Base-by-base conservation (phyloP, 768 basidiomycete genomes). In the Cyclocybe cylindracea region DNA sequence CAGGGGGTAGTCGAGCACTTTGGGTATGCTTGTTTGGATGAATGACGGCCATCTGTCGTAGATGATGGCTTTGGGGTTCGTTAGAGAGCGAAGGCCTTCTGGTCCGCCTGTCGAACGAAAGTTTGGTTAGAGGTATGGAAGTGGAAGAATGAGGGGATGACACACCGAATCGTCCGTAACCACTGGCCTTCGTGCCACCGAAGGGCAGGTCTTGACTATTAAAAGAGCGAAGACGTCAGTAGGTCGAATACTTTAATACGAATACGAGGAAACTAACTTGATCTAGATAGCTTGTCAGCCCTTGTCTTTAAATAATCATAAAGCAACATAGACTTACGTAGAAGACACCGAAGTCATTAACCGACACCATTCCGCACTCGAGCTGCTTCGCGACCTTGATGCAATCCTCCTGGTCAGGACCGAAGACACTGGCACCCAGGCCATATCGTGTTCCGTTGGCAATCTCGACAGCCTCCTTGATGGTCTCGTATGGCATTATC, bases 361-460 rank as follows among this genome's bases (percentile, higher is more conserved):
- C 78, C 14, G 94, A 87, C 3, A 98, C 96, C 97, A 99, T 98
- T 41, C 96, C 96, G 61, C 93, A 95, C 46, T 96, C 85, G 45
- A 99, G 73, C 43, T 76, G 73, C 58, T 85, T 84, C 29, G 94
- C 94, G 16, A 98, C 87, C 43, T 86, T 75, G 47, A 91, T 59
- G 62, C 92, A 94, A 39, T 88, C 73, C 37, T 80, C 78, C 66
- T 89, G 87, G 63, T 91, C 84, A 8, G 87, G 87, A 7, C 97
- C 97, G 65, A 95, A 99, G 14, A 99, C 92, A 48, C 91, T 91
- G 2, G 95, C 94, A 14, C 95, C 96, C 29, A 99, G 84, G 10
- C 91, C 95, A 66, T 90, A 98, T 16, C 80, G 78, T 0, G 94
- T 95, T 14, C 81, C 79, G 64, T 98, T 99, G 0, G 96, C 91